Conservation (phyloP, 176 grass and related monocot genomes). For the Raddia guianensis region DNA sequence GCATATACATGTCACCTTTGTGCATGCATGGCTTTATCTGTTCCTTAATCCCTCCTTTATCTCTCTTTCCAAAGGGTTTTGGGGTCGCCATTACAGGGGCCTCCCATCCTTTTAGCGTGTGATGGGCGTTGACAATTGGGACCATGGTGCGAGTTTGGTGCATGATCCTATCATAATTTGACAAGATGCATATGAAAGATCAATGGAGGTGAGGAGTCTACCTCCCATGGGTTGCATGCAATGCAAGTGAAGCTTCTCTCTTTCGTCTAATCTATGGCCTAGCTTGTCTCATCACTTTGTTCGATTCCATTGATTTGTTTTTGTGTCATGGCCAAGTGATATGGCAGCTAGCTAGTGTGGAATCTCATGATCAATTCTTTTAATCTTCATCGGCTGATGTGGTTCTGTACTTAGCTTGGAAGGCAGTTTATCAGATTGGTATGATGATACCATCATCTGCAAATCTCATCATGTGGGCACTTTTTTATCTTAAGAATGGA, state of each 20-base stretch:
- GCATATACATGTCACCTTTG: neutral
- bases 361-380: slow-evolving; percentile 30
- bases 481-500: neutral
- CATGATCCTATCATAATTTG: neutral
- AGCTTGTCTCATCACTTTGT: neutral
- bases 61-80: neutral
- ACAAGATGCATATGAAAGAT: neutral
- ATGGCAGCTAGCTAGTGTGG: neutral
- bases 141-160: neutral
- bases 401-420: slow-evolving; percentile 37
- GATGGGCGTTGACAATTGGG: slow-evolving; percentile 15
- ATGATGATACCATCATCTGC: slow-evolving; percentile 21
- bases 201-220: slow-evolving; percentile 26
- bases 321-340: neutral
- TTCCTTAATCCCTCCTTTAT: neutral
- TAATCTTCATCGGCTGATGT: neutral
- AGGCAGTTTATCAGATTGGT: slow-evolving; percentile 8
- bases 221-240: slow-evolving; percentile 46
- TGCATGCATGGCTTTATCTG: neutral
- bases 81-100: slow-evolving; percentile 23
- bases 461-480: neutral
- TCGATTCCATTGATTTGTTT: neutral
- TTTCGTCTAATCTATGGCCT: neutral
- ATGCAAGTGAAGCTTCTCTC: slow-evolving; percentile 41
- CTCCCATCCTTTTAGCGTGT: slow-evolving; percentile 25